These are phyloP conservation scores for Arbutus unedo DNA, from an alignment of 148 eudicot species.

Conservation along the genomic window DNA sequence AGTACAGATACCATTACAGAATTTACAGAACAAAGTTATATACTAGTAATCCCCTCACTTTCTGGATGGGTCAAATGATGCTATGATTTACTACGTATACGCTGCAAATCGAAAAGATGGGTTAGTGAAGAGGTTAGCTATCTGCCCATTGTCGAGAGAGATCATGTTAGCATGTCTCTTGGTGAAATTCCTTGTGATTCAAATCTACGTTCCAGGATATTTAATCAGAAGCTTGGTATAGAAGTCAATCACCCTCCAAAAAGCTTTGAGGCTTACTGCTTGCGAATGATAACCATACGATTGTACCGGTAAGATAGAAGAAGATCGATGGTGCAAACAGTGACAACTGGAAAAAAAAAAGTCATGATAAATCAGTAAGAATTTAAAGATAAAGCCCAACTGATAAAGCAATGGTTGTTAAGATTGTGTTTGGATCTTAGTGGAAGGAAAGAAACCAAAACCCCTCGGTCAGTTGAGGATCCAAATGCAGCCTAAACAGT, in stretches of 20 bases:
- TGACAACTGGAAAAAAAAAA: conserved; percentile 42
- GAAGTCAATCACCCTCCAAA: conserved; percentile 34
- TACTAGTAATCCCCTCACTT: neutral
- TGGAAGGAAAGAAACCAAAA: neutral
- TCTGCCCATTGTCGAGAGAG: conserved; percentile 14
- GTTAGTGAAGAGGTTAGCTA: conserved; percentile 5
- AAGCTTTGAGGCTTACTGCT: conserved; percentile 95
- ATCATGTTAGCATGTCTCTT: conserved; percentile 17
- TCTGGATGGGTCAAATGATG: neutral
- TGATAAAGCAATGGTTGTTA: neutral
- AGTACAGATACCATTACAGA: neutral
- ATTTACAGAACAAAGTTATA: neutral
- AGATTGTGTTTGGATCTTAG: neutral
- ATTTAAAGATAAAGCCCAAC: neutral
- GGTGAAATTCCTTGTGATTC: neutral
- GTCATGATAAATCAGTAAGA: neutral
- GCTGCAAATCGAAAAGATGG: neutral
- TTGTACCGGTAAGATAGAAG: conserved; percentile 95
- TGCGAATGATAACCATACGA: conserved; percentile 84
- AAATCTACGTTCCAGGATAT: conserved; percentile 11
- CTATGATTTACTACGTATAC: neutral
- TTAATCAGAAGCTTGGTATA: neutral
- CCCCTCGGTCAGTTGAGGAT: neutral
- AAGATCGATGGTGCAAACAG: conserved; percentile 91
- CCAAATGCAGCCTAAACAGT: neutral